Evolutionary conservation across 2,329 filamentous ascomycete species (phyloP).

Genomic region (Claviceps sp.): DNA sequence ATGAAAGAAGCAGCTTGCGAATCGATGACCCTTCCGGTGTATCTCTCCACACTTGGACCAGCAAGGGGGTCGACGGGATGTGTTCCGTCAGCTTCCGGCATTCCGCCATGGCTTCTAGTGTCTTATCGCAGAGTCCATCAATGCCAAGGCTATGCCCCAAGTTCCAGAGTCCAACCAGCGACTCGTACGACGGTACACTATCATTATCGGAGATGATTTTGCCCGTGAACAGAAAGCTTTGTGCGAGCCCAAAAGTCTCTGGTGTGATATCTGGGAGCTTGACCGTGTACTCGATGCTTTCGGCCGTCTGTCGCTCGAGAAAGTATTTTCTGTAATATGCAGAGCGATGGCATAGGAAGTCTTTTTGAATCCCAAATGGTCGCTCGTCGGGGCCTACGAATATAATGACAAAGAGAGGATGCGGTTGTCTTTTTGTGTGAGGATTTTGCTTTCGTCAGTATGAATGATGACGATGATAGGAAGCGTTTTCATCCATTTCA

Average conservation of each 20-base stretch:
- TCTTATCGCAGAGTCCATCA: constrained; percentile 40
- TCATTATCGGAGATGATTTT: constrained; percentile 29
- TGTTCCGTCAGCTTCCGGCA: constrained; percentile 36
- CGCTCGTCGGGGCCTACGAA: constrained; percentile 37
- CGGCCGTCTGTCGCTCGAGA: constrained; percentile 15
- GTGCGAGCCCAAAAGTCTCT: constrained; percentile 41
- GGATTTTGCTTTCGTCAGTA: not conserved
- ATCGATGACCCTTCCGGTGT: constrained; percentile 48
- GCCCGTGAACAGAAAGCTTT: constrained; percentile 41
- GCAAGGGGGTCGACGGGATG: constrained; percentile 44
- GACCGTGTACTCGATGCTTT: constrained; percentile 36
- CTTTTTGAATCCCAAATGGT: constrained; percentile 45
- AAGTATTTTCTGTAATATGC: constrained; percentile 35
- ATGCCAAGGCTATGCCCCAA: constrained; percentile 38
- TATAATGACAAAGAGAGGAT: constrained; percentile 41
- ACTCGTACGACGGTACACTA: constrained; percentile 37
- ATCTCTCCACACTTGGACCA: constrained; percentile 49
- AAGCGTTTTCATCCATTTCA: not conserved
- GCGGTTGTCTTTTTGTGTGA: constrained; percentile 26
- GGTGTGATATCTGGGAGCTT: constrained; percentile 32
- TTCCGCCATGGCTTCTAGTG: constrained; percentile 44
- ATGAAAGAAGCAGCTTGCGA: constrained; percentile 42
- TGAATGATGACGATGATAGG: not conserved
- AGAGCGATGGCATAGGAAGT: constrained; percentile 42
- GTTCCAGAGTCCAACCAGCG: constrained; percentile 43